phyloP scores from a whole-genome alignment of 192 early-diverging fungal species.

The Gryganskiella cystojenkinii region DNA sequence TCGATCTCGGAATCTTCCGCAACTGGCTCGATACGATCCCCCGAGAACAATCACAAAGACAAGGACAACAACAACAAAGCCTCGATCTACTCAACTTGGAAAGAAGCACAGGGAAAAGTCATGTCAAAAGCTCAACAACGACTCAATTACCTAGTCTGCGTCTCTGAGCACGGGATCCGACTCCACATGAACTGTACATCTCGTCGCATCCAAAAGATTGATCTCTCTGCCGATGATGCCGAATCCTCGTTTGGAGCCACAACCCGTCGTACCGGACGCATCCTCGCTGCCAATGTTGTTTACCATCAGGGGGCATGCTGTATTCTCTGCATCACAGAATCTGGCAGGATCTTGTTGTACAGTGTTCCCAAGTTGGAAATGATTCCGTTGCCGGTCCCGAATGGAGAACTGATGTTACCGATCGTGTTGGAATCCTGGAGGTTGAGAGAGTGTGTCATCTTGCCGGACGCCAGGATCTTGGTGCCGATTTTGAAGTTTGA shows the following conservation, averaged over 20 bases:
- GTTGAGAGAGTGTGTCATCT: conserved; percentile 26
- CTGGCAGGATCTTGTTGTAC: conserved; percentile 32
- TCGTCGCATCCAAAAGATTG: conserved; percentile 35
- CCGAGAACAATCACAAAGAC: background rate
- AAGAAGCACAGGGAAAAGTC: conserved; percentile 34
- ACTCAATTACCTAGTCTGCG: conserved; percentile 36
- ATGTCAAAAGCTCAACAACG: conserved; percentile 38
- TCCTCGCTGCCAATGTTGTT: conserved; percentile 44
- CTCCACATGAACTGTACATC: conserved; percentile 53
- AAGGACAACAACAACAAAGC: background rate
- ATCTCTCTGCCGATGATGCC: conserved; percentile 5
- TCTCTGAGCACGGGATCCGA: conserved; percentile 35
- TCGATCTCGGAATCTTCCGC: conserved; percentile 14
- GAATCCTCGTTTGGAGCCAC: too few relatives aligned
- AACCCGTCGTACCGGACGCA: background rate
- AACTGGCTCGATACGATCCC: background rate
- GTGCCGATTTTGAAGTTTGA: conserved; percentile 48
- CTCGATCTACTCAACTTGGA: conserved; percentile 25
- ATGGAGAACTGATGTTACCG: conserved; percentile 25
- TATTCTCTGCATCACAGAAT: conserved; percentile 39
- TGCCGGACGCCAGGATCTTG: conserved; percentile 33
- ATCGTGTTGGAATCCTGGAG: conserved; percentile 31
- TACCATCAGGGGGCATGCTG: conserved; percentile 41
- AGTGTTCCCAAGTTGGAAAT: conserved; percentile 45
- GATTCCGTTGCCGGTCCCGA: conserved; percentile 21